phyloP scores from a whole-genome alignment of 129 eudicot genomes.

The Artemisia tridentata region DNA sequence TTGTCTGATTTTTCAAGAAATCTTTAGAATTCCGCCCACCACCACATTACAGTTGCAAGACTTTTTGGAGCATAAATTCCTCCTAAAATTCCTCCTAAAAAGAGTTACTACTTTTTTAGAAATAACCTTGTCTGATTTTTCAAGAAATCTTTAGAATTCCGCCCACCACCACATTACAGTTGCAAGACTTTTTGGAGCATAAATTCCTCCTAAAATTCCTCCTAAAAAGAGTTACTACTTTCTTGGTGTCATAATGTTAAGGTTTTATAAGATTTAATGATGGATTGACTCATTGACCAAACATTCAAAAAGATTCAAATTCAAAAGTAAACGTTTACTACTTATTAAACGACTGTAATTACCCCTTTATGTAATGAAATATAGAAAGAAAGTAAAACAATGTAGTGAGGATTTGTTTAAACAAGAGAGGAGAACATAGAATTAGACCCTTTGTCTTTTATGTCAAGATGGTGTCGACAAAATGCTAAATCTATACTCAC shows the following conservation, averaged over 20 bases:
- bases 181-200: too few relatives aligned
- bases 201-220: too few relatives aligned
- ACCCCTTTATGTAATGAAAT: neutral
- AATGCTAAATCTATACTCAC: too few relatives aligned
- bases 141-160: slow-evolving; percentile 17
- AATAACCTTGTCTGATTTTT: slow-evolving; percentile 18
- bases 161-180: slow-evolving; percentile 21
- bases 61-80: too few relatives aligned
- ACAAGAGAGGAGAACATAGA: too few relatives aligned
- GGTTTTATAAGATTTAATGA: slow-evolving; percentile 1
- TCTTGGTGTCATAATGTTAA: slow-evolving; percentile 7
- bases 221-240: neutral
- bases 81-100: neutral
- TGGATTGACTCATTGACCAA: neutral
- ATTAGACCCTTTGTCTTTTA: too few relatives aligned
- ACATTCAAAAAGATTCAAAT: neutral
- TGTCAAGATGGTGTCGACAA: too few relatives aligned
- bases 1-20: slow-evolving; percentile 14
- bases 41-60: neutral
- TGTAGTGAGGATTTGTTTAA: too few relatives aligned
- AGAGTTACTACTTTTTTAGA: neutral
- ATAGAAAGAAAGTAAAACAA: too few relatives aligned
- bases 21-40: slow-evolving; percentile 25
- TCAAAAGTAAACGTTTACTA: neutral
- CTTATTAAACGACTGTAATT: neutral